These are phyloP conservation scores for Plasmodium inui DNA, from an alignment of 169 alveolate species.

Conservation along the genomic window DNA sequence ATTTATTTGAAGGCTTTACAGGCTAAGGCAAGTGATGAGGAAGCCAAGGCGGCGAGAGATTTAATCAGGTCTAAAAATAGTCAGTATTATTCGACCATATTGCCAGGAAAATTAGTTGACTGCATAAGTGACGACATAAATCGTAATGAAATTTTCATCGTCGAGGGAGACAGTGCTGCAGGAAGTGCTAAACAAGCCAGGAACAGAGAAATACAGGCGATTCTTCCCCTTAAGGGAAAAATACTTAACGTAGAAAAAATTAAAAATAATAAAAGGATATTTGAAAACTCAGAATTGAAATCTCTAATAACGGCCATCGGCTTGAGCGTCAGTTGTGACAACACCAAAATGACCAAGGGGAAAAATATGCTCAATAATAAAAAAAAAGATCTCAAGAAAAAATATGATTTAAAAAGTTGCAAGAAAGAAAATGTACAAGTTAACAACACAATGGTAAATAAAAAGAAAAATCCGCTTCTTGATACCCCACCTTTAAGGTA, in stretches of 20 bases:
- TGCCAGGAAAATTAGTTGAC: slow-evolving; percentile 86
- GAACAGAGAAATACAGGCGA: slow-evolving; percentile 87
- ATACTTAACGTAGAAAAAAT: slow-evolving; percentile 87
- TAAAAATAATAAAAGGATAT: slow-evolving; percentile 77
- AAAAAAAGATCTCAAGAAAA: slow-evolving; percentile 30
- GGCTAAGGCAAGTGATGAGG: slow-evolving; percentile 85
- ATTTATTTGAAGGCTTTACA: slow-evolving; percentile 83
- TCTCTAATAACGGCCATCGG: slow-evolving; percentile 78
- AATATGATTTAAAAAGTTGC: slow-evolving; percentile 14
- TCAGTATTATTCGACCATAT: slow-evolving; percentile 73
- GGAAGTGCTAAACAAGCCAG: slow-evolving; percentile 90
- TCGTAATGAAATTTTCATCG: slow-evolving; percentile 85
- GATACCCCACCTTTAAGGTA: slow-evolving; percentile 77
- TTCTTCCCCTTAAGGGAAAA: slow-evolving; percentile 88
- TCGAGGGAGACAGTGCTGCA: slow-evolving; percentile 91
- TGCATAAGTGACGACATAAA: slow-evolving; percentile 81
- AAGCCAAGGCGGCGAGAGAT: slow-evolving; percentile 87
- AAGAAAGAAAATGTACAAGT: background rate
- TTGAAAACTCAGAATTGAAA: slow-evolving; percentile 84
- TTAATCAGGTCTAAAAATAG: slow-evolving; percentile 82
- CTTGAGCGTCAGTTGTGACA: slow-evolving; percentile 61
- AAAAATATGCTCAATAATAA: slow-evolving; percentile 15
- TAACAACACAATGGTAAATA: slow-evolving; percentile 5
- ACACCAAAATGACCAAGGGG: slow-evolving; percentile 14
- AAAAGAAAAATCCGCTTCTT: slow-evolving; percentile 37